phyloP scores from a whole-genome alignment of 2,329 filamentous ascomycete species.

The Sclerotinia nivalis region DNA sequence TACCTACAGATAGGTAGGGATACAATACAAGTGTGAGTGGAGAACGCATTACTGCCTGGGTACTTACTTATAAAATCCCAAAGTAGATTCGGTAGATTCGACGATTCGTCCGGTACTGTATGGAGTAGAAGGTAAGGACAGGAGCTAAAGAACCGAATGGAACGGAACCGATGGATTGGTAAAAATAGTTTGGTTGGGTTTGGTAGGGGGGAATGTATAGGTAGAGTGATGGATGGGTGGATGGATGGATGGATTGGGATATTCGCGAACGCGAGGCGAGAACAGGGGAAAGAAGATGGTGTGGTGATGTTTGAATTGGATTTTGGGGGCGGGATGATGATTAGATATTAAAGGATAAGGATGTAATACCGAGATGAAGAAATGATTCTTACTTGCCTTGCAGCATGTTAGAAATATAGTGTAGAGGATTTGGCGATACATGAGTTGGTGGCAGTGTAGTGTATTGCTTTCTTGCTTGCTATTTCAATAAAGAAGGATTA shows the following conservation, averaged over 20 bases:
- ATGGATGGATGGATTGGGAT: background rate
- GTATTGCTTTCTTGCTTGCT: background rate
- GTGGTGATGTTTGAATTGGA: background rate
- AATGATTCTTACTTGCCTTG: background rate
- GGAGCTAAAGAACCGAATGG: background rate
- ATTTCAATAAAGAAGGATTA: background rate
- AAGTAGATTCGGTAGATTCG: too few species aligned
- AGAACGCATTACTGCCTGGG: too few species aligned
- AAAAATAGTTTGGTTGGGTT: background rate
- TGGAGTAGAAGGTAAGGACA: too few species aligned
- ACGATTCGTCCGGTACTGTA: too few species aligned
- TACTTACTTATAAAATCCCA: too few species aligned
- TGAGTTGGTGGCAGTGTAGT: conserved; percentile 8
- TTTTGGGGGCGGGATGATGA: background rate
- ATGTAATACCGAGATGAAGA: background rate
- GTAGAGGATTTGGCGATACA: background rate
- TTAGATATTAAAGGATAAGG: background rate
- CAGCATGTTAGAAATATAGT: background rate
- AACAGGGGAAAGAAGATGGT: background rate
- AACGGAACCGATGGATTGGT: background rate
- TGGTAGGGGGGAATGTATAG: background rate
- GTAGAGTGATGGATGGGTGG: too few species aligned
- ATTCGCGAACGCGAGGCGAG: background rate
- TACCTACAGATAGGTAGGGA: too few species aligned
- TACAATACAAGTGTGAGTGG: too few species aligned